Conservation (phyloP, 2,329 filamentous ascomycete genomes). For the Sclerotinia borealis region DNA sequence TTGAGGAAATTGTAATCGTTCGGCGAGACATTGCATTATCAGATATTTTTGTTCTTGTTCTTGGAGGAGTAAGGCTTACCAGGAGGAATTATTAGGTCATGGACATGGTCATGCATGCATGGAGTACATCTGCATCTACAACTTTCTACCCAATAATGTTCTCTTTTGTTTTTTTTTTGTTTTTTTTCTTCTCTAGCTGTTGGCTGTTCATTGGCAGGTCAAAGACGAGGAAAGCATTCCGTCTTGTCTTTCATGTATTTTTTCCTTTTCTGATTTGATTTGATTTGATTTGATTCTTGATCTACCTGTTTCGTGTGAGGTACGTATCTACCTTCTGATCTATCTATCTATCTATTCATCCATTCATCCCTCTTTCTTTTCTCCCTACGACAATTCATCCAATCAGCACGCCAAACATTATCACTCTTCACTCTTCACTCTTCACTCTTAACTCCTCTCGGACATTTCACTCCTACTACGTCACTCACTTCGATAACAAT, state of each 20-base stretch:
- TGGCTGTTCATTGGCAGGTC: slow-evolving; percentile 18
- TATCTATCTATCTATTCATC: not conserved
- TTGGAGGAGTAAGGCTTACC: not conserved
- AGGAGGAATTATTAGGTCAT: not conserved
- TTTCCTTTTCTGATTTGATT: slow-evolving; percentile 4
- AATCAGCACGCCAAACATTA: not conserved
- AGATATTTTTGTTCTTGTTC: not conserved
- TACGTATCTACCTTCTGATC: slow-evolving; percentile 23
- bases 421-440: not conserved
- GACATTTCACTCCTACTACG: no score
- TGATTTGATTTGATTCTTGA: no score
- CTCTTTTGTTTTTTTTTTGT: slow-evolving; percentile 22
- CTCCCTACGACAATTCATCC: not conserved
- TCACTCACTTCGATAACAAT: no score
- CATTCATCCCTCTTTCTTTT: not conserved
- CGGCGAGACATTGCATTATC: slow-evolving; percentile 1
- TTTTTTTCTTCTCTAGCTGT: slow-evolving; percentile 14
- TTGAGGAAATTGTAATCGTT: slow-evolving; percentile 8
- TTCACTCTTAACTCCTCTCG: no score
- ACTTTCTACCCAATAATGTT: slow-evolving; percentile 7
- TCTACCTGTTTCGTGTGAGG: slow-evolving; percentile 19
- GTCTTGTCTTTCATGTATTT: slow-evolving; percentile 15
- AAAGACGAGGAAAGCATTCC: not conserved
- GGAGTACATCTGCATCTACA: slow-evolving; percentile 22
- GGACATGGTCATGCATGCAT: not conserved